Evolutionary conservation across 2,329 filamentous ascomycete genomes (phyloP).

Genomic region (Penicillium rolfsii): DNA sequence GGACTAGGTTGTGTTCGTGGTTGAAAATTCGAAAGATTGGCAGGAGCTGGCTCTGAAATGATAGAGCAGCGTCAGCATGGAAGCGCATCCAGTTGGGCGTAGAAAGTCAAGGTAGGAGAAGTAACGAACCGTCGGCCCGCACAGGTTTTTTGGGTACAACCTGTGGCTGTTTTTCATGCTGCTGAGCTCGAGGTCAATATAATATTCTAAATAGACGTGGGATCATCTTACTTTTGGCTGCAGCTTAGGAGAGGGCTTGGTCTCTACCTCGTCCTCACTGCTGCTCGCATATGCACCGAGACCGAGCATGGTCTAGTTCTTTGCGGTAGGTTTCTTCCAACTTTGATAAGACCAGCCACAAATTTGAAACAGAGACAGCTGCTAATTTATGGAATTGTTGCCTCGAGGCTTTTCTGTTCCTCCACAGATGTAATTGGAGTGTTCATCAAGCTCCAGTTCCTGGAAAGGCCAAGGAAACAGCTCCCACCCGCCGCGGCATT

Average conservation of each 20-base stretch:
- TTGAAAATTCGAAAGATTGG: slow-evolving; percentile 4
- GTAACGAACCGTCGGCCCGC: background rate
- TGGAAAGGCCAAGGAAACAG: background rate
- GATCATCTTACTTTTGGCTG: slow-evolving; percentile 30
- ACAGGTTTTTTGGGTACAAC: background rate
- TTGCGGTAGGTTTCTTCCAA: background rate
- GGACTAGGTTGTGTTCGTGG: background rate
- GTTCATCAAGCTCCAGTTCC: background rate
- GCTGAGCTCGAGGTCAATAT: slow-evolving; percentile 8
- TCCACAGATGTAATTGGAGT: background rate
- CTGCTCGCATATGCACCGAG: slow-evolving; percentile 51
- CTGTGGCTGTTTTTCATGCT: background rate
- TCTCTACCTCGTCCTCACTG: slow-evolving; percentile 47
- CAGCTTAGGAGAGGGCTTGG: slow-evolving; percentile 15
- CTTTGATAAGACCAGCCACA: no score
- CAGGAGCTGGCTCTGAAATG: slow-evolving; percentile 9
- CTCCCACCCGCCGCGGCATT: slow-evolving; percentile 22
- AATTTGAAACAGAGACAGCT: background rate
- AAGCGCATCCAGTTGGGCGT: background rate
- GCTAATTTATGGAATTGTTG: background rate
- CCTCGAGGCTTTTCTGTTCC: background rate
- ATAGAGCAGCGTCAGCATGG: background rate
- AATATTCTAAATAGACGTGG: background rate
- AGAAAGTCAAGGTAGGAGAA: background rate
- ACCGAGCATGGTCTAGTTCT: slow-evolving; percentile 40